Evolutionary conservation across 2,329 filamentous ascomycete genomes (phyloP).

Genomic region (Fusarium hainanense): DNA sequence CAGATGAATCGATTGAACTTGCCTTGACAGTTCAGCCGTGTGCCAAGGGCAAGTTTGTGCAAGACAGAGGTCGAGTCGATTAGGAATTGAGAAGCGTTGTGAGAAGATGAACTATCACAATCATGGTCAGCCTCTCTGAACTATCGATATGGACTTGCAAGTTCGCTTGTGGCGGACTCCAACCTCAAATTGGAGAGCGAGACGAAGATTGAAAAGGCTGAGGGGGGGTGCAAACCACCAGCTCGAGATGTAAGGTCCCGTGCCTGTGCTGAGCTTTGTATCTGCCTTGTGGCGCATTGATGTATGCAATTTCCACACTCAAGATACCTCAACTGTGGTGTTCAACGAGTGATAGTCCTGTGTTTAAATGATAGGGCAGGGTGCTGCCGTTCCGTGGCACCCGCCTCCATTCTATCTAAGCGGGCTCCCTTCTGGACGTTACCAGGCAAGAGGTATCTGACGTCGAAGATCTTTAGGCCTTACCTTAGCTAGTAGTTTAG

Average conservation of each 20-base stretch:
- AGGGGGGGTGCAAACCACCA: background rate
- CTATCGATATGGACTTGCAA: conserved; percentile 5
- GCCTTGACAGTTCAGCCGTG: background rate
- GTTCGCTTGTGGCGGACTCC: background rate
- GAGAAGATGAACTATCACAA: background rate
- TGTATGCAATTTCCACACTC: background rate
- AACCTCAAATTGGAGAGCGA: conserved; percentile 3
- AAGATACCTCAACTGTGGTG: background rate
- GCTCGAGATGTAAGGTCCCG: conserved; percentile 4
- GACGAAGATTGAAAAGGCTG: conserved; percentile 7
- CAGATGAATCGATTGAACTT: conserved; percentile 11
- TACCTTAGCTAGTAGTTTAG: background rate
- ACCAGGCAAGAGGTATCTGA: conserved; percentile 28
- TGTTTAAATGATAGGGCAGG: conserved; percentile 1
- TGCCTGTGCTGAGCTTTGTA: background rate
- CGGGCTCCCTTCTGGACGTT: background rate
- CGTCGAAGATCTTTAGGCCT: conserved; percentile 13
- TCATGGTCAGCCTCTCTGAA: conserved; percentile 6
- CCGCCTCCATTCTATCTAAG: background rate
- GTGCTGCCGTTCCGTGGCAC: conserved; percentile 12
- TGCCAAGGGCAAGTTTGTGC: background rate
- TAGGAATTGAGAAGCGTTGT: background rate
- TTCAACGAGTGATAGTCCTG: background rate
- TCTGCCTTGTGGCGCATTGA: background rate
- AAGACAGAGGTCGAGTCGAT: background rate